Evolutionary conservation across 345 rosid genomes (phyloP), one percentile per base, ranked within the genome.

Genomic region (Corchorus capsularis): DNA sequence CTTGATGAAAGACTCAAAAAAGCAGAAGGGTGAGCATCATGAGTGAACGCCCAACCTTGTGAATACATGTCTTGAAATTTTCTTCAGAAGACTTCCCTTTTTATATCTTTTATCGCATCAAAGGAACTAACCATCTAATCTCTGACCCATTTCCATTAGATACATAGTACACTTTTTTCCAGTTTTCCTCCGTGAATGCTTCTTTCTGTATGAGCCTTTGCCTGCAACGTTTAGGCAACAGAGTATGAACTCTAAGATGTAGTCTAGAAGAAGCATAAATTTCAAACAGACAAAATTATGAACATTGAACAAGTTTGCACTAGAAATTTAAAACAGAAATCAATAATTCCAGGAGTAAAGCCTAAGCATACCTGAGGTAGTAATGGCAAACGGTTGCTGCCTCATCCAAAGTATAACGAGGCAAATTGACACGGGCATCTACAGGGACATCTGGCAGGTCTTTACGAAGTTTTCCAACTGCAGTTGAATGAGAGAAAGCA

Each of bases 401-500:
- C 87, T 96, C 99, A 20, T 92, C 92, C 77, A 90, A 69, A 68
- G 71, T 61, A 63, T 96, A 93, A 17, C 97, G 98, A 69, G 94
- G 88, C 70, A 92, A 83, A 61, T 80, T 66, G 60, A 82, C 79
- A 66, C 96, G 99, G 32, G 97, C 94, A 85, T 82, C 96, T 41
- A 66, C 79, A 20, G 99, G 97, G 78, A 93, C 95, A 84, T 96
- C 93, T 77, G 99, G 99, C 78, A 93, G 83, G 74, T 93, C 91
- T 87, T 85, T 75, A 6, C 95, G 96, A 74, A 96, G 89, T 81
- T 93, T 96, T 55, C 97, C 98, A 43, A 93, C 97, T 47, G 99
- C 98, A 16, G 96, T 93, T 82, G 99, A 96, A 81, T 93, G 92
- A 57, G 97, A 89, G 85, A 92, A 95, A 74, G 97, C 93, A 74